phyloP scores from a whole-genome alignment of 352 stramenopile species.

The Thalassiosira pacifica region DNA sequence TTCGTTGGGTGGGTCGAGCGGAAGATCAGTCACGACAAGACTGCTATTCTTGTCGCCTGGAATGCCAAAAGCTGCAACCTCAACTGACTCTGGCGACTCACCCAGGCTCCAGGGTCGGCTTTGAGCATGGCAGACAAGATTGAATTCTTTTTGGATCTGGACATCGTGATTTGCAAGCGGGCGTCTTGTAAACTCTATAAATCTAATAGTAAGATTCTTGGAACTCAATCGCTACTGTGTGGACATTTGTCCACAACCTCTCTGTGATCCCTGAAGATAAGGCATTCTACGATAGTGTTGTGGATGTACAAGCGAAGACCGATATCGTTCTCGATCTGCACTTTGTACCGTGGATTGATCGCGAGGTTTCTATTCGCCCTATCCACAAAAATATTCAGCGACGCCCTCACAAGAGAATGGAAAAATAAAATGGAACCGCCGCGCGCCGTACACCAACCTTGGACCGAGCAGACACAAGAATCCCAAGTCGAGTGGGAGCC shows the following conservation, averaged over 20 bases:
- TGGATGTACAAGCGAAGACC: conserved; percentile 29
- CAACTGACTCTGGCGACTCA: conserved; percentile 45
- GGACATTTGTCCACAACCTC: too few relatives aligned
- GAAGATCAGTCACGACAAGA: background rate
- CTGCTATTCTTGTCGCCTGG: conserved; percentile 25
- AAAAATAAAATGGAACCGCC: conserved; percentile 5
- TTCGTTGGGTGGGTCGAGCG: background rate
- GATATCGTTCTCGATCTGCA: conserved; percentile 14
- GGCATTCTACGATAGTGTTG: background rate
- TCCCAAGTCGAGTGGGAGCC: conserved; percentile 2
- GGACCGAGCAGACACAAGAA: conserved; percentile 22
- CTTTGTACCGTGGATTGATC: too few relatives aligned
- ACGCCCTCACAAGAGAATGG: conserved; percentile 14
- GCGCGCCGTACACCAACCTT: conserved; percentile 23
- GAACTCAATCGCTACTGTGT: conserved; percentile 30
- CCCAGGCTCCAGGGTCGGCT: conserved; percentile 16
- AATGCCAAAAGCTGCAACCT: conserved; percentile 41
- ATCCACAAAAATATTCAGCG: too few relatives aligned
- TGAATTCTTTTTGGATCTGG: conserved; percentile 44
- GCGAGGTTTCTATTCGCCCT: too few relatives aligned
- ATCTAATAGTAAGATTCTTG: conserved; percentile 28
- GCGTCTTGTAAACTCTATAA: conserved; percentile 12
- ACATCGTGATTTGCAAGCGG: conserved; percentile 17
- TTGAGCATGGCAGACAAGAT: conserved; percentile 14
- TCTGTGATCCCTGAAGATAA: conserved; percentile 27